These are phyloP conservation scores for Linaria vulgaris DNA, from an alignment of 257 asterid species.

Conservation along the genomic window DNA sequence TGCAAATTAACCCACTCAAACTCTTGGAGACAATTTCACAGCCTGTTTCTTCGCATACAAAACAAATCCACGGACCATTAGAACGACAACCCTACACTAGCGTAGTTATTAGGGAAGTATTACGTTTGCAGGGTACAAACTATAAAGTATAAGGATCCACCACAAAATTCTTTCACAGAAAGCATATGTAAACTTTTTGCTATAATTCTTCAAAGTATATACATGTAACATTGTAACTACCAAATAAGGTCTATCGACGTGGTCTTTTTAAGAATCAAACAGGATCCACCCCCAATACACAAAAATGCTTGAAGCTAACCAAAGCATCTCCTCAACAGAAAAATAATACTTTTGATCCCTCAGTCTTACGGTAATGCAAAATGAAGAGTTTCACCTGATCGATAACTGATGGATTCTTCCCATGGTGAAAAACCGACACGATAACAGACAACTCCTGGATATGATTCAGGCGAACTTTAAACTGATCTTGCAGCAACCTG, in stretches of 20 bases:
- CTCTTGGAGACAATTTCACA: neutral
- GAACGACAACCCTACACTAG: neutral
- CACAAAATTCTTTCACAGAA: neutral
- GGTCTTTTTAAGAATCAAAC: too few relatives aligned
- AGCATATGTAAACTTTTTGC: too few relatives aligned
- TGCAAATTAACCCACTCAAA: neutral
- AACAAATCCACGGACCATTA: neutral
- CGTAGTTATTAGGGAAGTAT: neutral
- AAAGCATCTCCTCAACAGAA: neutral
- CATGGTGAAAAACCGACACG: conserved; percentile 90
- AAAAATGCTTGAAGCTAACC: neutral
- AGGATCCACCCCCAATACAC: neutral
- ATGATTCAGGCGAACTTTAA: conserved; percentile 92
- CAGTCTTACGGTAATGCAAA: neutral
- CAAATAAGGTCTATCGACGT: too few relatives aligned
- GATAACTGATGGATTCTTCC: conserved; percentile 78
- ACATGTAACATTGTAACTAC: too few relatives aligned
- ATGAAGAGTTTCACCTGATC: conserved; percentile 64
- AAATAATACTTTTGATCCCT: neutral
- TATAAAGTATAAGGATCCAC: neutral
- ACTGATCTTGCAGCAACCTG: conserved; percentile 96
- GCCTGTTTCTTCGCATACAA: neutral
- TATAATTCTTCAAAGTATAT: too few relatives aligned
- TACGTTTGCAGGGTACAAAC: neutral
- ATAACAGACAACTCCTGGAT: conserved; percentile 93